Conservation (phyloP, 2,329 filamentous ascomycete species). For the Dothideomycetidae sp. region DNA sequence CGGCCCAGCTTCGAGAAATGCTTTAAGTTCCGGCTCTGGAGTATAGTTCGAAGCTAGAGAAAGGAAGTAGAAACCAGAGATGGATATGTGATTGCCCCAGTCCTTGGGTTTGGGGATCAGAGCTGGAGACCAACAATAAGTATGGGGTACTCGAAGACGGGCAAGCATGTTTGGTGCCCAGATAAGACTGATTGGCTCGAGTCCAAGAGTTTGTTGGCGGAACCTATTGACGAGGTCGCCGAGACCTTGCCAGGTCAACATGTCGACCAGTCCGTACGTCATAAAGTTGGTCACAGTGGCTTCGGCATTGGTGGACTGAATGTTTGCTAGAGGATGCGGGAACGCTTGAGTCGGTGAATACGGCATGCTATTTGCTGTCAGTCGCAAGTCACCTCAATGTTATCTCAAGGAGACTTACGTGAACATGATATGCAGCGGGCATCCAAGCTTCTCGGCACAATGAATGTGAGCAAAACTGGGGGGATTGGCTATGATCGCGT, state of each 20-base stretch:
- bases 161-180: conserved; percentile 71
- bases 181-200: conserved; percentile 65
- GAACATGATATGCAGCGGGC: conserved; percentile 76
- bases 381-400: too few species aligned
- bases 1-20: conserved; percentile 54
- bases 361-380: conserved; percentile 54
- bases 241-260: conserved; percentile 82
- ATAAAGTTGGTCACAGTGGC: conserved; percentile 67
- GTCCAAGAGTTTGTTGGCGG: conserved; percentile 53
- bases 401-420: conserved; percentile 33
- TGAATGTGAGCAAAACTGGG: conserved; percentile 66
- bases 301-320: conserved; percentile 63
- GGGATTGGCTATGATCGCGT: conserved; percentile 66
- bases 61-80: conserved; percentile 67
- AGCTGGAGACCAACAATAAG: conserved; percentile 82
- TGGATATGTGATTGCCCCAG: conserved; percentile 57
- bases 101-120: conserved; percentile 65
- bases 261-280: conserved; percentile 72
- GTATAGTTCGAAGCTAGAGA: conserved; percentile 51
- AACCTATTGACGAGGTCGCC: conserved; percentile 81
- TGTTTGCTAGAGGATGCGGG: conserved; percentile 73
- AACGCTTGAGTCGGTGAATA: conserved; percentile 79
- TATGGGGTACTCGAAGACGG: conserved; percentile 67
- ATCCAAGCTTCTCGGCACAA: conserved; percentile 59
- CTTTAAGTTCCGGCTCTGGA: conserved; percentile 50